phyloP scores from a whole-genome alignment of 225 moss, liverwort and hornwort species.

The Pseudoscleropodium purum region DNA sequence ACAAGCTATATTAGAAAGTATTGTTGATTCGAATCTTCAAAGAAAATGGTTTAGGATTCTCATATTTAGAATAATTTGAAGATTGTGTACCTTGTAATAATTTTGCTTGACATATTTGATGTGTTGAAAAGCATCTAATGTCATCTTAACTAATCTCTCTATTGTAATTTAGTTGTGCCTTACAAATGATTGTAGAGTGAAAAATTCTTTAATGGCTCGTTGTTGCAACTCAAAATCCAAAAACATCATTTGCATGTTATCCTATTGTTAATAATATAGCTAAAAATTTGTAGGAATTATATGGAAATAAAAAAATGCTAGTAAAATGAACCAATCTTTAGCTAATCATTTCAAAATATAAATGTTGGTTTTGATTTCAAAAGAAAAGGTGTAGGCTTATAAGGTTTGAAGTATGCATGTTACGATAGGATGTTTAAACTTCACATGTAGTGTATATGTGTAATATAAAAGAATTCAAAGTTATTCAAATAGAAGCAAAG shows the following conservation, averaged over 20 bases:
- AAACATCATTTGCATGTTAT: not conserved
- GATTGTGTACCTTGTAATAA: not conserved
- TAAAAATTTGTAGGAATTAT: not conserved
- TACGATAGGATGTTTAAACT: not conserved
- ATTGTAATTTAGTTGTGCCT: not conserved
- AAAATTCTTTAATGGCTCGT: not conserved
- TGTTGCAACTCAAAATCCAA: not conserved
- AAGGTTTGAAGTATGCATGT: not conserved
- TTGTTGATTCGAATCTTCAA: not conserved
- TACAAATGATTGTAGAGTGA: too few relatives aligned
- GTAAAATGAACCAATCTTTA: not conserved
- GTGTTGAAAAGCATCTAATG: not conserved
- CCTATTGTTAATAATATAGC: not conserved
- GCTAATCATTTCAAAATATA: not conserved
- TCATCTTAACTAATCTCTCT: not conserved
- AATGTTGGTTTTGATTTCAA: too few relatives aligned
- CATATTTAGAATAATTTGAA: not conserved
- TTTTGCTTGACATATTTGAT: not conserved
- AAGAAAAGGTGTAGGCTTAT: rapidly evolving
- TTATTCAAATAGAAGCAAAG: rapidly evolving
- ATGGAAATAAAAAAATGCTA: not conserved
- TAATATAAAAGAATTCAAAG: not conserved
- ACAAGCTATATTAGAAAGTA: rapidly evolving
- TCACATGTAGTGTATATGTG: not conserved
- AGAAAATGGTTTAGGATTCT: not conserved